These are phyloP conservation scores for Aspergillus pseudoterreus DNA, from an alignment of 2,329 filamentous ascomycete genomes.

Conservation along the genomic window DNA sequence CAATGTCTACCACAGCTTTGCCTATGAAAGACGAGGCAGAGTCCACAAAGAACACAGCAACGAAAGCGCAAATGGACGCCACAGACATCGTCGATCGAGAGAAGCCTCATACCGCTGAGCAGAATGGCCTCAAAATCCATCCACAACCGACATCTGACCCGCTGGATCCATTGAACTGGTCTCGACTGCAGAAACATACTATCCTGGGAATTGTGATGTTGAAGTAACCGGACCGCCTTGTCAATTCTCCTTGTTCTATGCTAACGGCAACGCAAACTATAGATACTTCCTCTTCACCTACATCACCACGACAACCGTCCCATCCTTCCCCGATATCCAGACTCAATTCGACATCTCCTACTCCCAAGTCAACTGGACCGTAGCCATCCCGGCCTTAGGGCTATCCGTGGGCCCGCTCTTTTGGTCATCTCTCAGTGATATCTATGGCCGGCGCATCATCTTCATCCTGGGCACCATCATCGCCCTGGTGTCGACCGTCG, in stretches of 20 bases:
- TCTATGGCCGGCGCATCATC: constrained; percentile 50
- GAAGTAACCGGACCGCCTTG: constrained; percentile 36
- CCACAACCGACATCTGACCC: constrained; percentile 45
- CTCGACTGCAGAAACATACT: constrained; percentile 43
- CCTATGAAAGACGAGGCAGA: neutral
- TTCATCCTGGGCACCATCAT: constrained; percentile 46
- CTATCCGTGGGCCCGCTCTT: constrained; percentile 50
- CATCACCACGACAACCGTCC: constrained; percentile 55
- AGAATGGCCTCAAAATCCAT: constrained; percentile 31
- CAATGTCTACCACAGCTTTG: neutral
- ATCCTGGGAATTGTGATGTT: constrained; percentile 53
- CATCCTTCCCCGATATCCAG: constrained; percentile 51
- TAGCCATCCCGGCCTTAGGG: constrained; percentile 51
- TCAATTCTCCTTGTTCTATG: neutral
- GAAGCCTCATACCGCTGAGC: constrained; percentile 3
- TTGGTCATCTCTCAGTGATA: constrained; percentile 50
- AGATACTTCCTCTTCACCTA: constrained; percentile 59
- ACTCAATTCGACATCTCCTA: constrained; percentile 44
- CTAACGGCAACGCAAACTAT: neutral
- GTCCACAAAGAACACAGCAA: neutral
- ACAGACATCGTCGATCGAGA: neutral
- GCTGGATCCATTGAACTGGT: constrained; percentile 56
- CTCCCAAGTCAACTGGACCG: constrained; percentile 53
- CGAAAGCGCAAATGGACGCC: neutral
- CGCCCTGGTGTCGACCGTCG: constrained; percentile 41